Evolutionary conservation across 1,284 basidiomycete species (phyloP).

Genomic region (Sporisorium exsertum): DNA sequence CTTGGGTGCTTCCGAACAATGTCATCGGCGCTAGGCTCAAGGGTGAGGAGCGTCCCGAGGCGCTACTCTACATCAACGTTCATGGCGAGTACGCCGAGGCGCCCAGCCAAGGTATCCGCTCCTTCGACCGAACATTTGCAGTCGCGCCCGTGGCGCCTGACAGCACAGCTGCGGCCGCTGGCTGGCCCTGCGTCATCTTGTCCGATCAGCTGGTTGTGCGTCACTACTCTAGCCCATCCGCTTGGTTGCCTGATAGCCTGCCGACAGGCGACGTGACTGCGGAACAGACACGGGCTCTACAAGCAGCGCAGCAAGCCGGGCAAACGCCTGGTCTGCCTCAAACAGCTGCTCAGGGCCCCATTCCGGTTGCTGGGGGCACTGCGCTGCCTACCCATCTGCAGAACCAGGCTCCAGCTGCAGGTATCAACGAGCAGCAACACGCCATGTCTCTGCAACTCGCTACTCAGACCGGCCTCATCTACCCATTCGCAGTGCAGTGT

Average conservation of each 20-base stretch:
- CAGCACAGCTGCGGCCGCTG: slow-evolving; percentile 82
- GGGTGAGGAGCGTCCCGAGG: slow-evolving; percentile 70
- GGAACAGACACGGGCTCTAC: slow-evolving; percentile 28
- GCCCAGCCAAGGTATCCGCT: slow-evolving; percentile 78
- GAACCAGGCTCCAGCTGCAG: slow-evolving; percentile 44
- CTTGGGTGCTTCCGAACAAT: slow-evolving; percentile 76
- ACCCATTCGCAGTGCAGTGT: slow-evolving; percentile 69
- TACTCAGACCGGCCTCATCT: slow-evolving; percentile 66
- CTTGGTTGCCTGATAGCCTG: slow-evolving; percentile 71
- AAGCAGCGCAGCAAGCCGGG: slow-evolving; percentile 18
- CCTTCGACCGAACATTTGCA: slow-evolving; percentile 92
- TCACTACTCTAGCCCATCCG: slow-evolving; percentile 82
- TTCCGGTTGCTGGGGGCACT: slow-evolving; percentile 9
- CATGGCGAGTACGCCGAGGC: slow-evolving; percentile 91
- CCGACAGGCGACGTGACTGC: slow-evolving; percentile 52
- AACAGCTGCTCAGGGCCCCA: slow-evolving; percentile 4
- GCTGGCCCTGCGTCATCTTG: slow-evolving; percentile 90
- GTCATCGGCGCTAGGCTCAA: slow-evolving; percentile 57
- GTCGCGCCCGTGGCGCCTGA: slow-evolving; percentile 82
- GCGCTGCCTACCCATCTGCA: slow-evolving; percentile 52
- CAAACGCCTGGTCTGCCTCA: slow-evolving; percentile 5
- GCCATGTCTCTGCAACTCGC: slow-evolving; percentile 66
- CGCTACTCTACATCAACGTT: slow-evolving; percentile 80
- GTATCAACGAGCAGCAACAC: slow-evolving; percentile 67
- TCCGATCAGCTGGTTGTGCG: slow-evolving; percentile 89